Evolutionary conservation across 2,329 filamentous ascomycete species (phyloP).

Genomic region (Fusarium keratoplasticum): DNA sequence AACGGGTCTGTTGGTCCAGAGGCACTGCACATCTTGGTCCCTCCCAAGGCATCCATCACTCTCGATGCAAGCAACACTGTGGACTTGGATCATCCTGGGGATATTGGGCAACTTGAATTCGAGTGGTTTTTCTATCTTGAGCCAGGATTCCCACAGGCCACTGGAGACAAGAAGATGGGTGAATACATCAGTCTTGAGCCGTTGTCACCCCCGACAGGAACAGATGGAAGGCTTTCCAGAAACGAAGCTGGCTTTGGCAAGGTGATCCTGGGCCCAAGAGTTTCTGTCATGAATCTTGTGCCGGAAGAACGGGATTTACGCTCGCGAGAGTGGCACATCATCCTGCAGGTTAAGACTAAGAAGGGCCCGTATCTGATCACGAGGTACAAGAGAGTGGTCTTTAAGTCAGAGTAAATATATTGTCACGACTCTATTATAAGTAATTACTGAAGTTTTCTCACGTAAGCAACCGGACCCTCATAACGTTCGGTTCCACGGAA

Average conservation of each 20-base stretch:
- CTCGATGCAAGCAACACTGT: neutral
- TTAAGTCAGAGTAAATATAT: neutral
- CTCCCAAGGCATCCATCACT: neutral
- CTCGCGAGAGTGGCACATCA: neutral
- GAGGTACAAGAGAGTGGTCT: neutral
- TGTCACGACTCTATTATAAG: neutral
- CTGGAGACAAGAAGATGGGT: neutral
- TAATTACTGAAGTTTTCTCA: conserved; percentile 6
- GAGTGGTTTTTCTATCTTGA: neutral
- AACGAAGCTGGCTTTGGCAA: neutral
- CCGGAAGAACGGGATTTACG: neutral
- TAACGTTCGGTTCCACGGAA: conserved; percentile 29
- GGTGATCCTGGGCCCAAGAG: neutral
- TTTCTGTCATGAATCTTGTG: neutral
- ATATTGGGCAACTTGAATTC: neutral
- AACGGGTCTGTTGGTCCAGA: neutral
- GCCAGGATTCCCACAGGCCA: neutral
- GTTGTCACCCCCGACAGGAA: neutral
- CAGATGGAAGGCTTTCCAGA: neutral
- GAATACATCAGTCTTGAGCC: neutral
- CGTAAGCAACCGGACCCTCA: conserved; percentile 34
- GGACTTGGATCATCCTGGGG: neutral
- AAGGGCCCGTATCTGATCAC: neutral
- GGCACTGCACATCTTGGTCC: neutral
- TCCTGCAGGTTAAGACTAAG: neutral